Conservation (phyloP, 495 filamentous ascomycete genomes). For the Penicillium desertorum region DNA sequence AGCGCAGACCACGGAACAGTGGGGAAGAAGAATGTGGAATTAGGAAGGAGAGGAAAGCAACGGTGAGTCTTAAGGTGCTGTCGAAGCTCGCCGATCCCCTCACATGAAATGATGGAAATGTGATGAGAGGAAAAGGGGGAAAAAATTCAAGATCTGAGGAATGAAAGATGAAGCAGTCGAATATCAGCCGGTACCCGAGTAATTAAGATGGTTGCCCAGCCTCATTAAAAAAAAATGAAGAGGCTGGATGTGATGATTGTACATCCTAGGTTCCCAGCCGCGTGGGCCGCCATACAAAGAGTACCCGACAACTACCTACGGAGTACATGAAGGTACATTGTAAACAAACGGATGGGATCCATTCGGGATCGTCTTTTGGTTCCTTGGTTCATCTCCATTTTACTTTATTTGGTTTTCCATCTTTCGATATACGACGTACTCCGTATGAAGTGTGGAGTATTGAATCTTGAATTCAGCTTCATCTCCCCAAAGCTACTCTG, state of each 20-base stretch:
- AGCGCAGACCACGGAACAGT: constrained; percentile 27
- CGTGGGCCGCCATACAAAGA: constrained; percentile 8
- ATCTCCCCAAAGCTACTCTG: not conserved
- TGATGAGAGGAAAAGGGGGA: constrained; percentile 9
- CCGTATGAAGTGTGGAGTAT: no score
- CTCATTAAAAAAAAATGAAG: constrained; percentile 6
- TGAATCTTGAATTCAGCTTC: not conserved
- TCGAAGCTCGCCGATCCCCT: constrained; percentile 24
- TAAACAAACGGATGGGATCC: constrained; percentile 26
- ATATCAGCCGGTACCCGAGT: constrained; percentile 11
- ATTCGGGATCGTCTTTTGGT: constrained; percentile 18
- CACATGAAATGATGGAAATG: constrained; percentile 18
- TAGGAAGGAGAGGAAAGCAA: constrained; percentile 18
- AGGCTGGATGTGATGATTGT: constrained; percentile 13
- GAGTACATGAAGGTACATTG: not conserved
- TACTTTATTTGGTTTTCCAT: not conserved
- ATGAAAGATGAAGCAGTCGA: constrained; percentile 16
- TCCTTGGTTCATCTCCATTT: constrained; percentile 13
- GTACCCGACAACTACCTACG: constrained; percentile 6
- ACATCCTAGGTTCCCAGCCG: constrained; percentile 8
- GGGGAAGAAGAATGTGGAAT: constrained; percentile 15
- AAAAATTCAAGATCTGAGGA: constrained; percentile 12
- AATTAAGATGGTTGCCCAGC: constrained; percentile 11
- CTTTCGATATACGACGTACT: not conserved
- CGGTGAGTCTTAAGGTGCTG: constrained; percentile 9